A percentile compares a stretch with the other conserved stretches of the same genome.
Evolutionary conservation across 495 filamentous ascomycete genomes (phyloP).

Genomic region (Cairneyella variabilis): DNA sequence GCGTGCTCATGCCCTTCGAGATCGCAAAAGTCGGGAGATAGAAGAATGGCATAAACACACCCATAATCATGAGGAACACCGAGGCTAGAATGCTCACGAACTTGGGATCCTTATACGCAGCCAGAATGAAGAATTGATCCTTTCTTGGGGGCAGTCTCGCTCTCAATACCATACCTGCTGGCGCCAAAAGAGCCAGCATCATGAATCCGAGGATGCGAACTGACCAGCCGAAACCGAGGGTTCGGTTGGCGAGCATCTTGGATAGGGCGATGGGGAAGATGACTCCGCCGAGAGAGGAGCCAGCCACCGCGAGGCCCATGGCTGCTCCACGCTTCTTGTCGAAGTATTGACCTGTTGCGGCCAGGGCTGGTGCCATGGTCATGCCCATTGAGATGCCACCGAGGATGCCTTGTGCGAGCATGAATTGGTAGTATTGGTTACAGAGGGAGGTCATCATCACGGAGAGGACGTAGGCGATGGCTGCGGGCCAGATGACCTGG

Average conservation of each 20-base stretch:
- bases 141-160: constrained; percentile 42
- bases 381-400: constrained; percentile 71
- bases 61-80: constrained; percentile 40
- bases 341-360: constrained; percentile 71
- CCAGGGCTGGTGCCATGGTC: constrained; percentile 64
- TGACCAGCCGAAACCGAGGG: constrained; percentile 56
- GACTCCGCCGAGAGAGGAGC: constrained; percentile 64
- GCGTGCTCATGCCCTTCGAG: constrained; percentile 38
- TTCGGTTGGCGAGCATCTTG: constrained; percentile 15
- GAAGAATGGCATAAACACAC: constrained; percentile 54
- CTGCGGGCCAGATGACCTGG: constrained; percentile 17
- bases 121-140: constrained; percentile 36
- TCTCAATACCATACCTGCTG: constrained; percentile 39
- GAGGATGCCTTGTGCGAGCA: constrained; percentile 71
- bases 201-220: constrained; percentile 57
- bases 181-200: constrained; percentile 40
- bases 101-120: constrained; percentile 37
- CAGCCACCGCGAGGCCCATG: constrained; percentile 62
- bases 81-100: constrained; percentile 15
- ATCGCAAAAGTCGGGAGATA: constrained; percentile 53
- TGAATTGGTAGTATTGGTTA: constrained; percentile 66
- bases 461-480: constrained; percentile 50
- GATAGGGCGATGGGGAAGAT: constrained; percentile 54
- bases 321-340: constrained; percentile 59
- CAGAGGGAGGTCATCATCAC: constrained; percentile 69